phyloP scores from a whole-genome alignment of 345 rosid genomes.

The Salix udensis region DNA sequence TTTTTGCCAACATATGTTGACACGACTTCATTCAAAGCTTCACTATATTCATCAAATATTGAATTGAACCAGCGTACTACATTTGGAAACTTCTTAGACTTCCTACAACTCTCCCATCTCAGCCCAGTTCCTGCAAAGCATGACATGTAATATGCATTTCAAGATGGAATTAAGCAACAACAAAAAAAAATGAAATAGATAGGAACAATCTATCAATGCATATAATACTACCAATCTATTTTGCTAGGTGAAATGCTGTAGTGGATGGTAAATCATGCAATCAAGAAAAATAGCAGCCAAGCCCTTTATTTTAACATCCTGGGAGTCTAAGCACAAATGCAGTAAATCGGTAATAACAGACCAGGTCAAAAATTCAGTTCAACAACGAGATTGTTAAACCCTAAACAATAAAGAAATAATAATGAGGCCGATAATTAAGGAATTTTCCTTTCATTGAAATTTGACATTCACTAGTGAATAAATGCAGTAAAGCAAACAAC shows the following conservation, averaged over 20 bases:
- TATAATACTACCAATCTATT: neutral
- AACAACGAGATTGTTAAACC: neutral
- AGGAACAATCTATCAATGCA: neutral
- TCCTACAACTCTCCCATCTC: constrained; percentile 94
- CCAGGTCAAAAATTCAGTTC: neutral
- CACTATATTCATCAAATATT: constrained; percentile 49
- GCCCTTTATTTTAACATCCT: neutral
- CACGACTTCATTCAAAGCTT: constrained; percentile 45
- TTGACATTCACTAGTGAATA: neutral
- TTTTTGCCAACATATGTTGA: constrained; percentile 52
- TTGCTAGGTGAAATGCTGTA: neutral
- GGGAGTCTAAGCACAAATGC: neutral
- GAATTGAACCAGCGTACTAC: constrained; percentile 88
- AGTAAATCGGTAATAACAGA: neutral
- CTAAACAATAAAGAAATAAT: too few relatives aligned
- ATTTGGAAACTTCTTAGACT: constrained; percentile 78
- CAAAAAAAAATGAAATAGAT: neutral
- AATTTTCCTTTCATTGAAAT: neutral
- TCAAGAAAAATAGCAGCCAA: neutral
- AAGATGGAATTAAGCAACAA: neutral
- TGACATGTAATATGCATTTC: neutral
- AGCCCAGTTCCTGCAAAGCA: constrained; percentile 55
- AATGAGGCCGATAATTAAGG: neutral
- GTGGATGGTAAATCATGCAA: neutral
- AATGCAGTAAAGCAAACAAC: neutral